Percentiles rank a stretch among this genome's conserved stretches.
phyloP scores from a whole-genome alignment of 2,329 filamentous ascomycete genomes.

The Colletotrichum falcatum region DNA sequence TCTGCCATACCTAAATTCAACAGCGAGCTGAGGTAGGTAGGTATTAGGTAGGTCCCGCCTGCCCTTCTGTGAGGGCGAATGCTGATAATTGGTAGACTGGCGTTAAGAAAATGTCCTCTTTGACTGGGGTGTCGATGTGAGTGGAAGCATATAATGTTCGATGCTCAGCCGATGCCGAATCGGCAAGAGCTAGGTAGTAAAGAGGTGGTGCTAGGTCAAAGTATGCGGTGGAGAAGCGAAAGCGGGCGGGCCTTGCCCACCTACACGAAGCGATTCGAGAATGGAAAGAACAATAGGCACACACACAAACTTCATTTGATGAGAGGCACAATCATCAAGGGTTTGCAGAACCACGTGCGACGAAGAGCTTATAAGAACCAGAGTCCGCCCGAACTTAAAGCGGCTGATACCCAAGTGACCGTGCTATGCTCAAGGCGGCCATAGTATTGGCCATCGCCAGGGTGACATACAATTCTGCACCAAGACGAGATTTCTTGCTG shows the following conservation, averaged over 20 bases:
- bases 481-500: neutral
- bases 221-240: neutral
- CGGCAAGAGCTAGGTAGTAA: neutral
- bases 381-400: neutral
- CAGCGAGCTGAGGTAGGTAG: neutral
- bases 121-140: neutral
- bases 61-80: neutral
- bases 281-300: neutral
- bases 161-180: neutral
- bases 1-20: slow-evolving; percentile 35
- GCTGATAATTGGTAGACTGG: neutral
- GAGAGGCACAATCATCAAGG: neutral
- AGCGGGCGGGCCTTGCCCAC: neutral
- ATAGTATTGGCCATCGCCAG: neutral
- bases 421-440: neutral
- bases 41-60: neutral
- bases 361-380: neutral
- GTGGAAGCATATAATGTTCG: neutral
- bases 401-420: neutral
- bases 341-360: neutral
- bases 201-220: too few relatives aligned
- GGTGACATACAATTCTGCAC: neutral
- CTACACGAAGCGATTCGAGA: neutral
- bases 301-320: too few relatives aligned
- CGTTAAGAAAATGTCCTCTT: neutral